A percentile compares a stretch with the other conserved stretches of the same genome.
Conservation (phyloP, 2,329 filamentous ascomycete genomes). For the Phyllosticta paracitricarpa region DNA sequence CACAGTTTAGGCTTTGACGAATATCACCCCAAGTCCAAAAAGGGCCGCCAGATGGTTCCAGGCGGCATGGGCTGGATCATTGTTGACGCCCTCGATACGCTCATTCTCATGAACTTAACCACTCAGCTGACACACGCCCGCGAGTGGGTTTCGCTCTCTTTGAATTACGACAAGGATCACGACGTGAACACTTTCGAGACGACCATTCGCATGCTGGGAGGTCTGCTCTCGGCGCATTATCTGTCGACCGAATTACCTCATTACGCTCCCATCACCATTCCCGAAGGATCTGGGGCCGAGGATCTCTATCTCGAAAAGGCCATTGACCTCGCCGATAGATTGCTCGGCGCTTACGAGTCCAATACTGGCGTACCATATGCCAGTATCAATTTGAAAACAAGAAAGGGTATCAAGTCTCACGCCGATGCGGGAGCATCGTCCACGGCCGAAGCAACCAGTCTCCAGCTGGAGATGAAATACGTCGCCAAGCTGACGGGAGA, state of each 20-base stretch:
- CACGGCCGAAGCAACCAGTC: conserved; percentile 81
- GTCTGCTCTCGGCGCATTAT: conserved; percentile 86
- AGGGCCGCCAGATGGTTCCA: conserved; percentile 69
- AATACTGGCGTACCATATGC: conserved; percentile 79
- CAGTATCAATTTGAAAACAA: conserved; percentile 76
- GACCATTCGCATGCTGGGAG: conserved; percentile 93
- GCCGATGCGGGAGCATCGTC: conserved; percentile 80
- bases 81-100: conserved; percentile 85
- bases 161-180: conserved; percentile 85
- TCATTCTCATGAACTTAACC: conserved; percentile 98
- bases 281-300: conserved; percentile 64
- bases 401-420: conserved; percentile 69
- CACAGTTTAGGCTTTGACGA: conserved; percentile 56
- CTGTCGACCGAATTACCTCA: conserved; percentile 73
- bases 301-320: conserved; percentile 96
- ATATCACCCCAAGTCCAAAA: conserved; percentile 74
- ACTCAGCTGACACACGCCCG: conserved; percentile 73
- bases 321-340: conserved; percentile 77
- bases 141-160: conserved; percentile 72
- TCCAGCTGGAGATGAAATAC: conserved; percentile 97
- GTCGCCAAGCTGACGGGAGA: conserved; percentile 90
- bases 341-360: conserved; percentile 82
- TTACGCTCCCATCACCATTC: conserved; percentile 64
- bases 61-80: conserved; percentile 97
- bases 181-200: conserved; percentile 98